Percentiles rank a stretch among this genome's conserved stretches.
Evolutionary conservation across 148 eudicot genomes (phyloP).

Genomic region (Spergularia marina): DNA sequence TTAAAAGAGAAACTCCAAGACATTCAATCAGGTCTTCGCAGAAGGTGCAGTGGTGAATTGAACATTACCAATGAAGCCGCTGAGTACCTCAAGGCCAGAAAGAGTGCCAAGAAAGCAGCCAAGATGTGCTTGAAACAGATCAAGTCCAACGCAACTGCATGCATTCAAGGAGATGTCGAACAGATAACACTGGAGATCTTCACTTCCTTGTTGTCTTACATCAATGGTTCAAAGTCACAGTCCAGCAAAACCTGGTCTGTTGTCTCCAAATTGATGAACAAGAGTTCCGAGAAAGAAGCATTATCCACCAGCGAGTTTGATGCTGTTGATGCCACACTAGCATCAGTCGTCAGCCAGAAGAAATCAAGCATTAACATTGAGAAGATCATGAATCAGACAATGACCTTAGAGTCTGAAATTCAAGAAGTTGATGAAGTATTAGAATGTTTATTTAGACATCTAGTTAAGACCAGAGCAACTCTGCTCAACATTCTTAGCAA

Average conservation of each 20-base stretch:
- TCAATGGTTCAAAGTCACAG: conserved; percentile 5
- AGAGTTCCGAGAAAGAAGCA: not conserved
- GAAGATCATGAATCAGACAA: no score
- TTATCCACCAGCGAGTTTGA: conserved; percentile 5
- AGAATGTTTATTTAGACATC: conserved; percentile 34
- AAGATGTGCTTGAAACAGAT: conserved; percentile 26
- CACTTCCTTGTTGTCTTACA: conserved; percentile 21
- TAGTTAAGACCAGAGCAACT: conserved; percentile 42
- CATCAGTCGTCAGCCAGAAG: conserved; percentile 1
- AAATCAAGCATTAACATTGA: not conserved
- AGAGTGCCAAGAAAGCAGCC: conserved; percentile 24
- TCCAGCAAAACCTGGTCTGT: conserved; percentile 6
- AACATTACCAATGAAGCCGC: conserved; percentile 9
- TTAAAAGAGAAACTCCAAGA: conserved; percentile 27
- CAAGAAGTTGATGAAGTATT: conserved; percentile 34
- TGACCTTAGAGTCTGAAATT: conserved; percentile 19
- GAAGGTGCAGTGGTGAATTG: conserved; percentile 29
- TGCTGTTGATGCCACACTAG: conserved; percentile 12
- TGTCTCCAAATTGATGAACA: conserved; percentile 22
- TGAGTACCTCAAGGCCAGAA: conserved; percentile 18
- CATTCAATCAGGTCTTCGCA: conserved; percentile 35
- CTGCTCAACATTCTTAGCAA: conserved; percentile 44
- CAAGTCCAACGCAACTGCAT: not conserved
- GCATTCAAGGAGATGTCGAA: conserved; percentile 24
- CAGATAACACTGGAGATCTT: conserved; percentile 5